A percentile compares a stretch with the other conserved stretches of the same genome.
Evolutionary conservation across 2,329 filamentous ascomycete genomes (phyloP).

Genomic region (Westerdykella aurantiaca): DNA sequence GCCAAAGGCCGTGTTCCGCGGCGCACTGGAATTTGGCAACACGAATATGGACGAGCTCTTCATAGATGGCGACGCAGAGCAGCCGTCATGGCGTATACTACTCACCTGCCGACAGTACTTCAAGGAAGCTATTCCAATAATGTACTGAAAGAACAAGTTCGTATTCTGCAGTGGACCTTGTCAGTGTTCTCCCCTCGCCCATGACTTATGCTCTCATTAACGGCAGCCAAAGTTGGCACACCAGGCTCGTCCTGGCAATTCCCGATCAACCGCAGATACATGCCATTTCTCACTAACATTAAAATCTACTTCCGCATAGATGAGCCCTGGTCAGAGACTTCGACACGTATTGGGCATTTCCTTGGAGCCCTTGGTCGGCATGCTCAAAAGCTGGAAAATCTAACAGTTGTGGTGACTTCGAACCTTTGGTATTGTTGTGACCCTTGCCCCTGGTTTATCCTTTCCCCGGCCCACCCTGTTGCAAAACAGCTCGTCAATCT

Average conservation of each 20-base stretch:
- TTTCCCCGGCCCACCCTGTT: constrained; percentile 13
- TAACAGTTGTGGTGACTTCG: constrained; percentile 8
- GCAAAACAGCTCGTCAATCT: constrained; percentile 6
- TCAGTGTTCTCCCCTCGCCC: no score
- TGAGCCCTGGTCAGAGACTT: constrained; percentile 5
- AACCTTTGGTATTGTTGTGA: no score
- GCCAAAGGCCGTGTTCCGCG: constrained; percentile 8
- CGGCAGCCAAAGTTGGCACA: neutral
- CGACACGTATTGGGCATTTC: constrained; percentile 11
- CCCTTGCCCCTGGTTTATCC: constrained; percentile 15
- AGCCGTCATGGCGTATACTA: constrained; percentile 12
- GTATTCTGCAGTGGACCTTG: constrained; percentile 13
- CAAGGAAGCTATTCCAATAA: constrained; percentile 11
- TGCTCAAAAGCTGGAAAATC: constrained; percentile 7
- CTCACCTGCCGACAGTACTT: constrained; percentile 15
- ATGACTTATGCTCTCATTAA: no score
- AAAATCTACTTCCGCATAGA: constrained; percentile 13
- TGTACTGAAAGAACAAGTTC: constrained; percentile 14
- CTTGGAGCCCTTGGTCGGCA: constrained; percentile 7
- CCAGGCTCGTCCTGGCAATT: constrained; percentile 14
- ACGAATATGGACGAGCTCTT: no score
- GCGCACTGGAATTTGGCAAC: constrained; percentile 8
- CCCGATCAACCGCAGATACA: constrained; percentile 9
- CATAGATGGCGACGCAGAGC: no score
- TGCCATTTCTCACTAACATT: constrained; percentile 10